phyloP scores from a whole-genome alignment of 495 filamentous ascomycete genomes.

The Tuber calosporum region DNA sequence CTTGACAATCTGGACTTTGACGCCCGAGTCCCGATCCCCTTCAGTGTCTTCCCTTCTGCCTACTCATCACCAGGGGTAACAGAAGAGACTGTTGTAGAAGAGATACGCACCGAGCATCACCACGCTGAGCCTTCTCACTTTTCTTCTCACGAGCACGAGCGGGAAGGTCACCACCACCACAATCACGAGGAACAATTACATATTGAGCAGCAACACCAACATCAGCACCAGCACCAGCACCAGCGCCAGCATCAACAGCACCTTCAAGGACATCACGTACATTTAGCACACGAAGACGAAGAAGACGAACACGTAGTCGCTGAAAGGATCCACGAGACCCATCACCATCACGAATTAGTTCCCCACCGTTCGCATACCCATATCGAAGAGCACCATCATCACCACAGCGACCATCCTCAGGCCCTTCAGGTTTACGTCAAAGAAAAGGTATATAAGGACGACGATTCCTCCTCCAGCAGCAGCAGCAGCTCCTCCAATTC shows the following conservation, averaged over 20 bases:
- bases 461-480: slow-evolving; percentile 29
- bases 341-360: slow-evolving; percentile 29
- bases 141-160: slow-evolving; percentile 53
- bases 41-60: slow-evolving; percentile 98
- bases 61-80: slow-evolving; percentile 75
- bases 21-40: slow-evolving; percentile 96
- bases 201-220: slow-evolving; percentile 55
- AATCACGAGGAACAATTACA: slow-evolving; percentile 59
- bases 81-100: slow-evolving; percentile 70
- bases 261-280: slow-evolving; percentile 54
- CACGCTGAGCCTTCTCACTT: slow-evolving; percentile 48
- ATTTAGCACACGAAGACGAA: slow-evolving; percentile 29
- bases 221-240: slow-evolving; percentile 53
- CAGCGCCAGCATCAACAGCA: slow-evolving; percentile 43
- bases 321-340: slow-evolving; percentile 30
- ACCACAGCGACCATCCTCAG: slow-evolving; percentile 35
- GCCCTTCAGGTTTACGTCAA: slow-evolving; percentile 31
- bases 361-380: slow-evolving; percentile 42
- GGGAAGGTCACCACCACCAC: slow-evolving; percentile 79
- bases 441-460: slow-evolving; percentile 29
- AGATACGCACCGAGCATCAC: slow-evolving; percentile 65
- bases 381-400: slow-evolving; percentile 36
- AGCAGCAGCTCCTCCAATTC: slow-evolving; percentile 36
- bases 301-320: slow-evolving; percentile 30
- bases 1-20: slow-evolving; percentile 99